Evolutionary conservation across 2,329 filamentous ascomycete species (phyloP), one percentile per base, ranked within the genome.

Genomic region (Orbilia quercus): DNA sequence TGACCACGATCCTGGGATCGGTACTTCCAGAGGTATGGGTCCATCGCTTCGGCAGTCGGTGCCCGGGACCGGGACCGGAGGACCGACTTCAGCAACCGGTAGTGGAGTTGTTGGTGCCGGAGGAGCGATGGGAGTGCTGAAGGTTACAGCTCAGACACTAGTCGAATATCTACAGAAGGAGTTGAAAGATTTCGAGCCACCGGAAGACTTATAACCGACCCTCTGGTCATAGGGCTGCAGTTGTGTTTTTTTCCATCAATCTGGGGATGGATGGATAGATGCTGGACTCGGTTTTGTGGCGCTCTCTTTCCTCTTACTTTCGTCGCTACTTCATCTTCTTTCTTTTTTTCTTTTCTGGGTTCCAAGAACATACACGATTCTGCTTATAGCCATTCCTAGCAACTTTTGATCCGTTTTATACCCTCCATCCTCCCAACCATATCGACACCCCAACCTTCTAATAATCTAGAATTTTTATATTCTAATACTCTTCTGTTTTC

Each of bases 141-240:
- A 78, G 54, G 76, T 77, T 7, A 76, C 77, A 63, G 75, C 77
- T 16, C 69, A 77, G 51, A 77, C 76, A 9, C 63, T 78, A 31
- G 76, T 77, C 1, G 69, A 73, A n/a, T 78, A 78, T 57, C 54
- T 78, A 42, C 74, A 77, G 71, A 76, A 73, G 65, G 77, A 78
- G 47, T 25, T 78, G 45, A 65, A 66, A 42, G 76, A 76, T 16
- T 78, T 77, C 65, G 77, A 78, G 54, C 63, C 76, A 18, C 75
- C 76, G n/a, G 75, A 76, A 25, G 66, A 75, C 31, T 60, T 76
- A n/a, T 76, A 48, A 75, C 51, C n/a, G n/a, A n/a, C n/a, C n/a
- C 9, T 25, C 18, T 7, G 20, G 6, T 12, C 12, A 31, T 31
- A 9, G 9, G 28, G 28, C 28, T 9, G 28, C 9, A 31, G 28